A percentile compares a stretch with the other conserved stretches of the same genome.
phyloP scores from a whole-genome alignment of 2,329 filamentous ascomycete species.

The Phaeomoniella chlamydospora region DNA sequence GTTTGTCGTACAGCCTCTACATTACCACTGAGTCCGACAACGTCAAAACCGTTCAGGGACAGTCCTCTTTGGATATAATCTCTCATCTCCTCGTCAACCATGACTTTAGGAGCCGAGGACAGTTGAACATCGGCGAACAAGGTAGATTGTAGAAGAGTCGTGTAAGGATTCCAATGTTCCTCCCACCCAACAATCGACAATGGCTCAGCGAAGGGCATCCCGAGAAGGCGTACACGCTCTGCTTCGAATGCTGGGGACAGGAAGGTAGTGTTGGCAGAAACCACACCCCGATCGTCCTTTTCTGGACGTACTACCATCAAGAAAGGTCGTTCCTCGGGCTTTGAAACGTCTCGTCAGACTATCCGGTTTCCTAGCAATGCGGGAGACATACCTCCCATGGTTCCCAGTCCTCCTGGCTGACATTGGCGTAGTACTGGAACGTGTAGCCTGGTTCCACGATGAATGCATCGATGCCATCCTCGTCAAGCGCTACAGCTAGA shows the following conservation, averaged over 20 bases:
- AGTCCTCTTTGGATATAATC: constrained; percentile 49
- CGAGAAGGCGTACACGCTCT: constrained; percentile 41
- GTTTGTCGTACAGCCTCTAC: constrained; percentile 45
- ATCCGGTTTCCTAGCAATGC: background rate
- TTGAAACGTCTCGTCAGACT: constrained; percentile 13
- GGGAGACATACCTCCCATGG: constrained; percentile 31
- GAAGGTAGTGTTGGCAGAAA: constrained; percentile 42
- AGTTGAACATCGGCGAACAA: constrained; percentile 18
- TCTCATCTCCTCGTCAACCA: constrained; percentile 51
- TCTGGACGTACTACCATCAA: constrained; percentile 44
- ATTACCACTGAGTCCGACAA: constrained; percentile 36
- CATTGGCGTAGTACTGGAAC: constrained; percentile 50
- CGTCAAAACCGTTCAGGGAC: constrained; percentile 37
- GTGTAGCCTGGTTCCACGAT: constrained; percentile 50
- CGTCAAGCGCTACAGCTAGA: constrained; percentile 40
- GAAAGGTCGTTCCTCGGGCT: constrained; percentile 47
- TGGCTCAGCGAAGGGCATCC: constrained; percentile 37
- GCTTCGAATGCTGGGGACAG: constrained; percentile 47
- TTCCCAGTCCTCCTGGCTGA: constrained; percentile 48
- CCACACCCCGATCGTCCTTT: constrained; percentile 18
- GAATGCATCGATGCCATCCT: constrained; percentile 41
- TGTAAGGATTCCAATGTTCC: constrained; percentile 51
- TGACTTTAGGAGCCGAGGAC: constrained; percentile 22
- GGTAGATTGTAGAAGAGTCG: constrained; percentile 32
- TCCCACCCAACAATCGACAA: constrained; percentile 46